Evolutionary conservation across 1,284 basidiomycete species (phyloP).

Genomic region (Ganoderma leucocontextum): DNA sequence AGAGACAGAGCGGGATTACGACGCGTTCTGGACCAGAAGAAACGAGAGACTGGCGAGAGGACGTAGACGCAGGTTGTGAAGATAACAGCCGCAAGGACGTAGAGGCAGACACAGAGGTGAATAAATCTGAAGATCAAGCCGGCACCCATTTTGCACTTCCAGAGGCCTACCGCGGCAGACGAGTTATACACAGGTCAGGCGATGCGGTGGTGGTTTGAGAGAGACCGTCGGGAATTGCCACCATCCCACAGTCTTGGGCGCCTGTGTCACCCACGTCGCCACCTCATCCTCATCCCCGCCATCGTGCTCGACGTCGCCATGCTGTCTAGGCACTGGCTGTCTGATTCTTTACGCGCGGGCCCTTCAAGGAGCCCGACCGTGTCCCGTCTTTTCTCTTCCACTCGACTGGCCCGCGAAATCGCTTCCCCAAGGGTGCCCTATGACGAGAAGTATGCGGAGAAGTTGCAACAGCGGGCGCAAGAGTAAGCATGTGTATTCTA

Average conservation of each 20-base stretch:
- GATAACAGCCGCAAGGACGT: slow-evolving; percentile 19
- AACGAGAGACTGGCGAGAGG: slow-evolving; percentile 11
- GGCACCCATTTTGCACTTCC: slow-evolving; percentile 5
- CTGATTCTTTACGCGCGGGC: slow-evolving; percentile 3
- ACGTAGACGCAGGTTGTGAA: slow-evolving; percentile 29
- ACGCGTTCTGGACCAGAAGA: neutral
- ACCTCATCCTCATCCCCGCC: neutral
- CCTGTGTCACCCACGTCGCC: neutral
- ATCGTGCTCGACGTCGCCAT: slow-evolving; percentile 11
- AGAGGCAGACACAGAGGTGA: slow-evolving; percentile 20
- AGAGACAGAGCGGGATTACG: neutral
- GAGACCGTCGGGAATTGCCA: slow-evolving; percentile 24
- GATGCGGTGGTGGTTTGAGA: slow-evolving; percentile 3
- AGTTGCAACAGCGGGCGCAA: slow-evolving; percentile 51
- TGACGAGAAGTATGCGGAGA: slow-evolving; percentile 55
- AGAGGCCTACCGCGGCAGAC: neutral
- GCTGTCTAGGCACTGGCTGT: slow-evolving; percentile 21
- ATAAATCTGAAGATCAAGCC: neutral
- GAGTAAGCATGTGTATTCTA: slow-evolving; percentile 49
- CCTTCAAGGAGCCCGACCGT: neutral
- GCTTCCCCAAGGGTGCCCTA: slow-evolving; percentile 37
- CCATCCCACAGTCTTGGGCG: slow-evolving; percentile 5
- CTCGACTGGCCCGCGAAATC: slow-evolving; percentile 20
- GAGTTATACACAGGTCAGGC: too few relatives aligned
- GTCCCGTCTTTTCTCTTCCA: slow-evolving; percentile 16